Evolutionary conservation across 176 grass and related monocot species (phyloP).

Genomic region (Zoysia japonica): DNA sequence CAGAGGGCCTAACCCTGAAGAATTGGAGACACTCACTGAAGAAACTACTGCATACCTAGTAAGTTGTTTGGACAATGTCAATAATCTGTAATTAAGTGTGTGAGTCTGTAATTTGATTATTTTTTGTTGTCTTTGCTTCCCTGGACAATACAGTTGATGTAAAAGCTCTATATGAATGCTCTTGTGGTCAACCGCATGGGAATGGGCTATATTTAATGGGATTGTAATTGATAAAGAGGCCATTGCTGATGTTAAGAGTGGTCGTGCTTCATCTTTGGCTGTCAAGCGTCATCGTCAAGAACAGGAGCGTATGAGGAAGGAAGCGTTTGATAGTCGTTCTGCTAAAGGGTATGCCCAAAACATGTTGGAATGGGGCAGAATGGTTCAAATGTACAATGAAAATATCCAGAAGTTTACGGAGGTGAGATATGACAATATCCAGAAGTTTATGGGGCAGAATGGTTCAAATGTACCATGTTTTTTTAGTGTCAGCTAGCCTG

Average conservation of each 20-base stretch:
- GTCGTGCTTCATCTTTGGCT: neutral
- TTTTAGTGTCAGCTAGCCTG: too few relatives aligned
- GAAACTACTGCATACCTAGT: neutral
- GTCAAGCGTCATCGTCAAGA: neutral
- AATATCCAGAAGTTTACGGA: neutral
- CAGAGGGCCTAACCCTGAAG: neutral
- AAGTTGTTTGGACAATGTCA: neutral
- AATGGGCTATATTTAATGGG: neutral
- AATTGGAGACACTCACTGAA: neutral
- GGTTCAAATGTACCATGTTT: neutral
- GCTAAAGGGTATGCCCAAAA: neutral
- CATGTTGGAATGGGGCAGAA: neutral
- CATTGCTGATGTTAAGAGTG: neutral
- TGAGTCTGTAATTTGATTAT: too few relatives aligned
- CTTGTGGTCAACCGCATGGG: neutral
- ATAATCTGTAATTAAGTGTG: too few relatives aligned
- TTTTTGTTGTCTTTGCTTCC: neutral
- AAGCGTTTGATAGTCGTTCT: neutral
- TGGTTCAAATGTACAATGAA: neutral
- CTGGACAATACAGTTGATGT: neutral
- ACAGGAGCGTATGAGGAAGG: neutral
- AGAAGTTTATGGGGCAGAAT: neutral
- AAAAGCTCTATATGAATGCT: neutral
- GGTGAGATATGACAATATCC: too few relatives aligned
- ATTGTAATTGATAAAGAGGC: neutral